Percentiles rank a stretch among this genome's conserved stretches.
These are phyloP conservation scores for Tricholoma hemisulphureum DNA, from an alignment of 768 basidiomycete species.

Conservation along the genomic window DNA sequence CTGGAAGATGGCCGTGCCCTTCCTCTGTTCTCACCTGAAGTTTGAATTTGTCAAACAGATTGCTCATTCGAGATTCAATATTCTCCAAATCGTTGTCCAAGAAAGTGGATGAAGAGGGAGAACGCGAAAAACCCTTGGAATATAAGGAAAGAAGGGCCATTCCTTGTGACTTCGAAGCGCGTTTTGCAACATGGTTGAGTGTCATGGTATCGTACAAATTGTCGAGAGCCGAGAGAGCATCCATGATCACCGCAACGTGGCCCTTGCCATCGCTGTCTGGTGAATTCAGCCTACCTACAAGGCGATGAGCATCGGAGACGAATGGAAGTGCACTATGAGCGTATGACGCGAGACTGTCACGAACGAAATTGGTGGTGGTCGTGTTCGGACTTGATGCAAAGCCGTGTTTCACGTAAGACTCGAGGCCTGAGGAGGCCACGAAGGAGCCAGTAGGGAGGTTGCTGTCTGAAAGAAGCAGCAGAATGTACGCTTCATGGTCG, in stretches of 20 bases:
- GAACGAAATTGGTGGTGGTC: conserved; percentile 58
- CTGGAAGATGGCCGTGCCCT: conserved; percentile 77
- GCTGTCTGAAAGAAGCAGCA: conserved; percentile 82
- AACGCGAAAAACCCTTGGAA: conserved; percentile 71
- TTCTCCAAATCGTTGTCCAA: conserved; percentile 21
- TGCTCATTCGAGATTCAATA: conserved; percentile 27
- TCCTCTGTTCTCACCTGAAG: conserved; percentile 60
- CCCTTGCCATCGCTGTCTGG: conserved; percentile 16
- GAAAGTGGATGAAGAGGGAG: conserved; percentile 35
- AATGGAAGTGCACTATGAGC: conserved; percentile 76
- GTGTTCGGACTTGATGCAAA: conserved; percentile 43
- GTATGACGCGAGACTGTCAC: conserved; percentile 75
- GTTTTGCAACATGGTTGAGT: conserved; percentile 82
- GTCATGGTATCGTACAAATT: conserved; percentile 80
- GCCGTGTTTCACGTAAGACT: conserved; percentile 87
- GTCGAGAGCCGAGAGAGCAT: conserved; percentile 58
- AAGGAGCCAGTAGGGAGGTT: conserved; percentile 98
- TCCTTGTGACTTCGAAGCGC: conserved; percentile 90
- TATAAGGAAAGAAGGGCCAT: conserved; percentile 89
- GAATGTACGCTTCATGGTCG: conserved; percentile 61
- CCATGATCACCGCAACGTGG: conserved; percentile 26
- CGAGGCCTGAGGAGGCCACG: conserved; percentile 90
- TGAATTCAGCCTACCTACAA: conserved; percentile 28
- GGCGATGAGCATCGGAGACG: conserved; percentile 66
- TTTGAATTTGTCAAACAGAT: conserved; percentile 69